Base-by-base conservation (phyloP, 345 rosid genomes). In the Euphorbia tirucalli region DNA sequence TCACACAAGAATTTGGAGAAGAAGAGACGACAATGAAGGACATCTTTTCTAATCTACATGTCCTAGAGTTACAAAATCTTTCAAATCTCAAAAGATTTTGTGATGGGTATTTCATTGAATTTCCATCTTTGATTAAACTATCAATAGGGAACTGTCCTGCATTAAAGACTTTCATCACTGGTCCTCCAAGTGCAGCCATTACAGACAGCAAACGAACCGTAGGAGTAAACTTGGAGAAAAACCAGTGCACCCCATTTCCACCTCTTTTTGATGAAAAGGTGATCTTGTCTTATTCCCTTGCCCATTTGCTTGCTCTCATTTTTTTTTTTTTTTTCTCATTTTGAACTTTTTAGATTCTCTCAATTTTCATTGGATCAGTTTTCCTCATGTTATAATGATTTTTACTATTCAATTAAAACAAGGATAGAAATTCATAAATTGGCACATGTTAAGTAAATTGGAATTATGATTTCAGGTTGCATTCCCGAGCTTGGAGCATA, bases 181-280 rank as follows among this genome's bases (percentile, higher is more conserved):
- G 31, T 24, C 54, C 69, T 14, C 0, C 7, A 13, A 37, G 62
- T 24, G 13, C 31, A 32, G 25, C 56, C 31, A 11, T 35, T 27
- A 5, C 44, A n/a, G 13, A 3, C 35, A 60, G 2, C n/a, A 21
- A 19, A 8, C 41, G 30, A n/a, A 15, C 28, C 4, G 16, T 25
- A 39, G 3, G 44, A 2, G 1, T 41, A 41, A 11, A 41, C 44
- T 41, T 41, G 44, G 44, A 41, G 44, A 41, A 41, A 41, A 2
- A 41, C 3, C 44, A 41, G 44, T 4, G 9, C 8, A 41, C 44
- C 44, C 10, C 44, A 41, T 41, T 41, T 41, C 44, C 44, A 41
- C 8, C 54, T 58, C 65, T 69, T 13, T 73, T 73, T 48, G 58
- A 73, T 32, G 59, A 65, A 19, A 66, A 56, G 77, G 77, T 73